Evolutionary conservation across 768 basidiomycete genomes (phyloP).

Genomic region (Phlebiopsis flavidoalba): DNA sequence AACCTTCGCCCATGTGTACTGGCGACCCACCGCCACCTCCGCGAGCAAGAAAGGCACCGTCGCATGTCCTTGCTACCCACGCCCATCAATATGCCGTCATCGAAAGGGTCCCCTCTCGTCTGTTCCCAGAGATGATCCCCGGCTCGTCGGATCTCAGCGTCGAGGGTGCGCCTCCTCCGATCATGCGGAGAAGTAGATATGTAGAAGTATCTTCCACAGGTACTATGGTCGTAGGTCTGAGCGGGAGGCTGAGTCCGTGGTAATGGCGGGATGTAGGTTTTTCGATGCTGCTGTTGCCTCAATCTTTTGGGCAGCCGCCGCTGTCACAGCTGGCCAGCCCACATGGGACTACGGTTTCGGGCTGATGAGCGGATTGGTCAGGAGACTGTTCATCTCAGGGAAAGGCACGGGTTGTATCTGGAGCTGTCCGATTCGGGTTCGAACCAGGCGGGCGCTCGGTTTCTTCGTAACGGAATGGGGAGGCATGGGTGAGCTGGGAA

Average conservation of each 20-base stretch:
- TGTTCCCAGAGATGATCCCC: constrained; percentile 26
- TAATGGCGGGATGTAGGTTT: neutral
- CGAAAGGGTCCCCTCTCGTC: constrained; percentile 34
- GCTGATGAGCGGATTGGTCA: neutral
- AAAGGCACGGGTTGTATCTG: neutral
- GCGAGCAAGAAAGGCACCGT: constrained; percentile 62
- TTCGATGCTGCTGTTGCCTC: neutral
- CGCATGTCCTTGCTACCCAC: constrained; percentile 50
- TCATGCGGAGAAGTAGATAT: neutral
- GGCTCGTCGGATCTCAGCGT: constrained; percentile 59
- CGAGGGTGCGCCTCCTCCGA: constrained; percentile 49
- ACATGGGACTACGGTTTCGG: neutral
- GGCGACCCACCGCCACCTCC: constrained; percentile 71
- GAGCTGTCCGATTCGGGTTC: constrained; percentile 24
- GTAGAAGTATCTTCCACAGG: neutral
- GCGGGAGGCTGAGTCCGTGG: neutral
- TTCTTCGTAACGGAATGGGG: constrained; percentile 40
- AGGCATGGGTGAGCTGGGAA: constrained; percentile 63
- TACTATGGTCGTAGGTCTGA: neutral
- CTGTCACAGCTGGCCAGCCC: too few relatives aligned
- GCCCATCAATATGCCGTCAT: constrained; percentile 47
- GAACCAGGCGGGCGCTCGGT: constrained; percentile 50
- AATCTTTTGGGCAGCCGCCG: neutral
- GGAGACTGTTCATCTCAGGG: neutral
- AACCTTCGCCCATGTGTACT: constrained; percentile 67